Evolutionary conservation across 2,329 filamentous ascomycete genomes (phyloP), one percentile per base, ranked within the genome.

Genomic region (Raffaelea deltoideospora): DNA sequence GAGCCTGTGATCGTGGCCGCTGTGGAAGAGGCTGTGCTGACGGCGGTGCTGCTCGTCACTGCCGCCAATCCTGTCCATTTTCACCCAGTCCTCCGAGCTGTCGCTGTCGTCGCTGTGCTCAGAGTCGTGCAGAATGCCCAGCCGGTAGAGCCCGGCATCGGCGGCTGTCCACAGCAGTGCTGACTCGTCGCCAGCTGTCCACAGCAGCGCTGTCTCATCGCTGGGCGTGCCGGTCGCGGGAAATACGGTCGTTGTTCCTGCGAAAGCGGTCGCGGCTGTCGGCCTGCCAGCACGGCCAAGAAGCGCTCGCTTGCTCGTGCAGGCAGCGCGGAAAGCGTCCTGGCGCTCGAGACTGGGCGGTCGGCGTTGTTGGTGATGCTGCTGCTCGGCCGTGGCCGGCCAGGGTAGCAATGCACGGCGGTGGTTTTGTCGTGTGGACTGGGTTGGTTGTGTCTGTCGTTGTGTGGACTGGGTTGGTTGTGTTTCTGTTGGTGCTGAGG

Each of bases 81-180:
- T 26, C 23, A 8, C 8, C 23, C 13, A 13, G 8, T 26, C 8
- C 23, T 26, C n/a, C n/a, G n/a, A n/a, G 23, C 23, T 26, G 23
- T 13, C 23, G 27, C 55, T 54, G 17, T 63, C 52, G 24, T 64
- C 60, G n/a, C n/a, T n/a, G n/a, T n/a, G n/a, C n/a, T n/a, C n/a
- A n/a, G n/a, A n/a, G n/a, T n/a, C n/a, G 45, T 65, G 65, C 14
- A 66, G 51, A 34, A 66, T 45, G 2, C 62, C 63, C 42, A 63
- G 50, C 21, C 54, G 53, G 43, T 65, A 66, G 21, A 65, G 54
- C 30, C 60, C 50, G 15, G 49, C 52, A 29, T 61, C 58, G 10
- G 60, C 53, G 1, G 52, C 23, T n/a, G 11, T 13, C 21, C 13
- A 10, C 14, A 14, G 31, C 21, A 14, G 14, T n/a, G n/a, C n/a